These are phyloP conservation scores for Ophiostoma tasmaniense DNA, from an alignment of 2,329 filamentous ascomycete species.

Conservation along the genomic window DNA sequence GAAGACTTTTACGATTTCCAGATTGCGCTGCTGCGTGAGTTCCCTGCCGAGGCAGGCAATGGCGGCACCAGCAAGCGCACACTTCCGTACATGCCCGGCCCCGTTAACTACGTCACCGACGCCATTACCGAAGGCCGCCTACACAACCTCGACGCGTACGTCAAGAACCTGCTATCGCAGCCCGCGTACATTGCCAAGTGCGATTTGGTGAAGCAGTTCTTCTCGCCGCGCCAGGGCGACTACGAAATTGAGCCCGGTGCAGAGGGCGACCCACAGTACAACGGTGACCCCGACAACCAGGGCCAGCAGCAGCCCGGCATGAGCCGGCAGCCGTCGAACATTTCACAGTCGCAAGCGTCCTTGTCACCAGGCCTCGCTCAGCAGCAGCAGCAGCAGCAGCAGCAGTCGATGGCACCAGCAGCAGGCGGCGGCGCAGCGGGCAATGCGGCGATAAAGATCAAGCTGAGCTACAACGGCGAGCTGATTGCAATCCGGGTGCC, in stretches of 20 bases:
- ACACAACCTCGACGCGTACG: slow-evolving; percentile 89
- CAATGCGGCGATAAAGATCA: slow-evolving; percentile 69
- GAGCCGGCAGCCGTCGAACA: slow-evolving; percentile 38
- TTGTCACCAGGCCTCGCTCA: slow-evolving; percentile 39
- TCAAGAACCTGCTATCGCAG: slow-evolving; percentile 80
- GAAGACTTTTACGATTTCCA: slow-evolving; percentile 99
- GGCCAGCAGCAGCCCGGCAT: slow-evolving; percentile 26
- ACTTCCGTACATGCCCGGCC: slow-evolving; percentile 94
- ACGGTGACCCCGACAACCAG: not conserved
- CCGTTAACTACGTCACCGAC: slow-evolving; percentile 96
- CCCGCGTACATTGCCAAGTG: slow-evolving; percentile 77
- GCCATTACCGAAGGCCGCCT: slow-evolving; percentile 89
- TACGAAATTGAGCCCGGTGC: slow-evolving; percentile 77
- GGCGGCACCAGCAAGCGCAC: slow-evolving; percentile 69
- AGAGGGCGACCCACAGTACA: slow-evolving; percentile 32
- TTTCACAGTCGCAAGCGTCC: slow-evolving; percentile 49
- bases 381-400: slow-evolving; percentile 30
- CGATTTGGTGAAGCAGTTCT: slow-evolving; percentile 80
- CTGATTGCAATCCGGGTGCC: slow-evolving; percentile 87
- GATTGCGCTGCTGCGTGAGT: slow-evolving; percentile 84
- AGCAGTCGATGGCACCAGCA: slow-evolving; percentile 22
- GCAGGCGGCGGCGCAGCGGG: not conserved
- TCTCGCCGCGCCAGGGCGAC: slow-evolving; percentile 80
- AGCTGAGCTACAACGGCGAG: slow-evolving; percentile 87
- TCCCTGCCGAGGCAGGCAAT: slow-evolving; percentile 87